These are phyloP conservation scores for Penicillium sp. DNA, from an alignment of 2,329 filamentous ascomycete species.

Conservation along the genomic window DNA sequence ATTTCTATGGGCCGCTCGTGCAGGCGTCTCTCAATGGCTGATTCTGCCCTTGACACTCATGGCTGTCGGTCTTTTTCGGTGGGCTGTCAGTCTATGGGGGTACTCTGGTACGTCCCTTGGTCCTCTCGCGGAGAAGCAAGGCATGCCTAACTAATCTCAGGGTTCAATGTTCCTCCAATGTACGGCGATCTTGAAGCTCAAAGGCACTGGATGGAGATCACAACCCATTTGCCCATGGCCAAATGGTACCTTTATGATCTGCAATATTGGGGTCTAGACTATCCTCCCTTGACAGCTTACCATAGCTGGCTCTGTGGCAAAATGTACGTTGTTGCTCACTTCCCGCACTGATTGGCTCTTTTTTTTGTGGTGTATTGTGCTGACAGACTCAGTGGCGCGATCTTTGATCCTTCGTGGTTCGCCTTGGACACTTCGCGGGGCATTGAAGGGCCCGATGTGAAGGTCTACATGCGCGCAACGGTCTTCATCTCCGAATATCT, in stretches of 20 bases:
- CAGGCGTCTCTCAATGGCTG: conserved; percentile 82
- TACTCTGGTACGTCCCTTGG: conserved; percentile 66
- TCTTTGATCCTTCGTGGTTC: conserved; percentile 82
- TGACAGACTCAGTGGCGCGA: conserved; percentile 52
- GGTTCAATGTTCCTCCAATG: conserved; percentile 77
- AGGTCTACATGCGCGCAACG: conserved; percentile 92
- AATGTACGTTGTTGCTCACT: conserved; percentile 50
- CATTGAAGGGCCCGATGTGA: conserved; percentile 69
- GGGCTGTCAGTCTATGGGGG: conserved; percentile 87
- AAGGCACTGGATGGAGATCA: conserved; percentile 98
- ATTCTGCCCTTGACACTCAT: conserved; percentile 82
- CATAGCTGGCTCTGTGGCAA: conserved; percentile 94
- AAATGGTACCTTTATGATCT: conserved; percentile 98
- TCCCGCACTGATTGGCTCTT: conserved; percentile 2
- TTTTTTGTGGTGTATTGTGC: not conserved
- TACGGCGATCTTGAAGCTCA: conserved; percentile 97
- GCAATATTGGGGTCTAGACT: conserved; percentile 96
- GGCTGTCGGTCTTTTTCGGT: conserved; percentile 83
- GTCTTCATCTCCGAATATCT: conserved; percentile 89
- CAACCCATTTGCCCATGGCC: conserved; percentile 77
- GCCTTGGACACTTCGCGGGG: conserved; percentile 76
- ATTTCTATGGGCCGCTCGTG: conserved; percentile 89
- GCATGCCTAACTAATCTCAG: conserved; percentile 38
- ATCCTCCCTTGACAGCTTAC: conserved; percentile 94
- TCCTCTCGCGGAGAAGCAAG: not conserved